Conservation (phyloP, 2,329 filamentous ascomycete species). For the Talaromyces albobiverticillius region DNA sequence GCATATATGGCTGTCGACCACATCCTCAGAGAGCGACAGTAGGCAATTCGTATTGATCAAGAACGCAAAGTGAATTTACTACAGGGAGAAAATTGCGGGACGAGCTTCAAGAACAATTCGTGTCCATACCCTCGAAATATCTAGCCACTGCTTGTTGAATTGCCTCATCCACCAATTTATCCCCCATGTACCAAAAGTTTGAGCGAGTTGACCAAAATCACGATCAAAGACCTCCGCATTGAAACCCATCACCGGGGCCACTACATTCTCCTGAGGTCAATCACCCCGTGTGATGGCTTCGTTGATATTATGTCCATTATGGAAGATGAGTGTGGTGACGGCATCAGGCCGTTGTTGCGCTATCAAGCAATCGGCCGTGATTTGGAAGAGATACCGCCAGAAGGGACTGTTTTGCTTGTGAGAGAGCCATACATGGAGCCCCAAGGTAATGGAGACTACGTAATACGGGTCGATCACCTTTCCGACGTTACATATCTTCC, state of each 20-base stretch:
- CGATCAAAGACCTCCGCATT: slow-evolving; percentile 31
- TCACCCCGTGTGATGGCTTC: slow-evolving; percentile 29
- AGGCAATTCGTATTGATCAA: too few species aligned
- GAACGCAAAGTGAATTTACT: too few species aligned
- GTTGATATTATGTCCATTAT: slow-evolving; percentile 35
- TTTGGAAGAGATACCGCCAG: slow-evolving; percentile 32
- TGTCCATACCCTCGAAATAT: too few species aligned
- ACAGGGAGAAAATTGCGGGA: too few species aligned
- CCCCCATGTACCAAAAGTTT: slow-evolving; percentile 17
- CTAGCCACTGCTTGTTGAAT: too few species aligned
- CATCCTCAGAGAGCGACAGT: too few species aligned
- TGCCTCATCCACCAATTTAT: too few species aligned
- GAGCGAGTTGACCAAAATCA: slow-evolving; percentile 22
- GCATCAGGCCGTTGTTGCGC: slow-evolving; percentile 39
- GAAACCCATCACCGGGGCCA: slow-evolving; percentile 41
- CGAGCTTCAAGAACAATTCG: too few species aligned
- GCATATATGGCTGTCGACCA: too few species aligned
- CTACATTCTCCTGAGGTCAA: slow-evolving; percentile 31
- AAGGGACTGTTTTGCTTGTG: slow-evolving; percentile 40
- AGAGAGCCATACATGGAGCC: slow-evolving; percentile 56
- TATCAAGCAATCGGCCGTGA: slow-evolving; percentile 38
- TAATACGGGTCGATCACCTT: slow-evolving; percentile 53
- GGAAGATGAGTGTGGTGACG: slow-evolving; percentile 40
- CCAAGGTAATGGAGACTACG: slow-evolving; percentile 38
- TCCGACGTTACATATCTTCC: slow-evolving; percentile 47